phyloP scores from a whole-genome alignment of 306 rosid species.

The Dalbergia cultrata region DNA sequence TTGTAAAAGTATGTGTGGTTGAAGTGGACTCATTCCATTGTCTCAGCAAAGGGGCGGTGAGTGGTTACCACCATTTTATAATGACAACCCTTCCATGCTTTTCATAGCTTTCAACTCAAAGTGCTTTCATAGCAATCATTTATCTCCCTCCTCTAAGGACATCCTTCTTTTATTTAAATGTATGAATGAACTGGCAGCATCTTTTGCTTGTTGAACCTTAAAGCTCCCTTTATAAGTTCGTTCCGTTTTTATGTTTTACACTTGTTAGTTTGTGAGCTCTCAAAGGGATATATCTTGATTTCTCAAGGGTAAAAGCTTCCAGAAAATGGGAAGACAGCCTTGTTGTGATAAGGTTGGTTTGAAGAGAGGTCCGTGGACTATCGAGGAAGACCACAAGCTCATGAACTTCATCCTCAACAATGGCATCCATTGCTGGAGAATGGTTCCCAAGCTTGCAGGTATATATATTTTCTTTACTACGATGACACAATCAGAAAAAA shows the following conservation, averaged over 20 bases:
- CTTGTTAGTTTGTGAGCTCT: slow-evolving; percentile 16
- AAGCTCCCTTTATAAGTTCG: slow-evolving; percentile 64
- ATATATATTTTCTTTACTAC: background rate
- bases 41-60: slow-evolving; percentile 52
- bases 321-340: slow-evolving; percentile 89
- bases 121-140: slow-evolving; percentile 80
- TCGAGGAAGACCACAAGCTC: slow-evolving; percentile 95
- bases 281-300: slow-evolving; percentile 29
- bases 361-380: slow-evolving; percentile 98
- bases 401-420: slow-evolving; percentile 87
- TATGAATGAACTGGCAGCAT: slow-evolving; percentile 92
- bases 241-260: slow-evolving; percentile 43
- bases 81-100: slow-evolving; percentile 58
- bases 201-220: slow-evolving; percentile 75
- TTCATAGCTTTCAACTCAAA: slow-evolving; percentile 53
- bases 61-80: slow-evolving; percentile 55
- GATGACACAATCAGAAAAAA: too few relatives aligned
- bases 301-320: background rate
- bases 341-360: slow-evolving; percentile 95
- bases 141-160: slow-evolving; percentile 79
- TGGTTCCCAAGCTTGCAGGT: slow-evolving; percentile 99
- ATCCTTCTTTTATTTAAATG: slow-evolving; percentile 57
- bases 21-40: slow-evolving; percentile 46
- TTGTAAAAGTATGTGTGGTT: slow-evolving; percentile 21
- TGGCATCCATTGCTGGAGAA: slow-evolving; percentile 97